Evolutionary conservation across 805 yeast genomes (phyloP), one percentile per base, ranked within the genome.

Genomic region (Saccharomyces kudriavzevii): DNA sequence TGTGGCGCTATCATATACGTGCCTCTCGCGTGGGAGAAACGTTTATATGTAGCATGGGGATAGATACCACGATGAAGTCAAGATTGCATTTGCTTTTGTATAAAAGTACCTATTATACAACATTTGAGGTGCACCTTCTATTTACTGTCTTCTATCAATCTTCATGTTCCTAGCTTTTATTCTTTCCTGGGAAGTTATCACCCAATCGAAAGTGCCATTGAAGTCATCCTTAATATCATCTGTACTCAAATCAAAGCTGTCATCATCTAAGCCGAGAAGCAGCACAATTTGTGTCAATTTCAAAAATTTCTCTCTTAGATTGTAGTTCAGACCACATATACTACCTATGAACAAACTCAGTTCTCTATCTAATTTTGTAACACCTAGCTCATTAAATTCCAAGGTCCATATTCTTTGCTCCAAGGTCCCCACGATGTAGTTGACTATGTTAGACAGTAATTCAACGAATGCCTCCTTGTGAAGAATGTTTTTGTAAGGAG

Each of bases 281-380:
- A 89, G 79, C 22, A 89, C 86, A 46, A 94, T 77, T 67, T 92
- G 98, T 0, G 96, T 89, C 5, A 89, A 82, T 54, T 89, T 76
- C 6, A 86, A 77, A 64, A 92, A 92, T 60, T 81, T 80, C 56
- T 89, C 94, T 55, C 97, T 76, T 60, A 90, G 71, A 35, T 79
- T 78, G 68, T 90, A 92, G 63, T 84, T 77, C 53, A 82, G 81
- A 49, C 82, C 84, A 49, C 96, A 84, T 5, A 88, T 78, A 54
- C 85, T 85, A 47, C 84, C 79, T 50, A 94, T 87, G 31, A 92
- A 77, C 27, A 80, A 75, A 48, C 90, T 81, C 24, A 90, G 71
- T 64, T 91, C 96, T 55, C 87, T 81, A 58, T 94, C 98, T 49
- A 94, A 72, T 58, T 84, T 86, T 20, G 89, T 77, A 0, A 95